Evolutionary conservation across 176 grass and related monocot species (phyloP), one percentile per base, ranked within the genome.

Genomic region (Rhynchospora tenuis): DNA sequence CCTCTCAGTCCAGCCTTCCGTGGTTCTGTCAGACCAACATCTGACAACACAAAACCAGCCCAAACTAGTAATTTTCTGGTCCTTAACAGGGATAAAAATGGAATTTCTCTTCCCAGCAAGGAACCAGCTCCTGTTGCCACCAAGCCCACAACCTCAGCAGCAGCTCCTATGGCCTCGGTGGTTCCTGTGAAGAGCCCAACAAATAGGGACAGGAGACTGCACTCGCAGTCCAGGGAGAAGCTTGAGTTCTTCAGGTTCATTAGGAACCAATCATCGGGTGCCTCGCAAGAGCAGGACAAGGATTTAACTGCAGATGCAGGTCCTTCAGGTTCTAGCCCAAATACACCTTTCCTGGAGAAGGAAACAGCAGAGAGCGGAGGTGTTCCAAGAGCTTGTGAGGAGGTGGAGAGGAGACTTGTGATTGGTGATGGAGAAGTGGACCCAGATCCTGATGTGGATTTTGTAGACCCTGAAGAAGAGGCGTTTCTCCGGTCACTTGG

Each of bases 61-160:
- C 84, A 79, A 80, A 76, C 75, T 9, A 80, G 88, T 26, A 90
- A 51, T 86, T 83, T 90, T 83, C 88, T 86, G 59, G 84, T 90
- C 52, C 88, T 90, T 60, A 90, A 90, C 84, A 59, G 84, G 60
- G 84, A 90, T 17, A 90, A 86, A 58, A 86, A 83, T 82, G 88
- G 22, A 9, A 63, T 83, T 72, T 71, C 79, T 4, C 48, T 64
- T 47, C 38, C 84, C 43, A 23, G 31, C 47, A 82, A 77, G 76
- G 80, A 86, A 31, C 80, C 64, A 22, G 6, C 79, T 42, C 47
- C 79, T 43, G 55, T 29, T 79, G 9, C 61, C 60, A 45, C 62
- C 72, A 90, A 90, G 33, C 23, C 65, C 8, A 14, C 27, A 9
- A 68, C 48, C 16, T n/a, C 31, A 17, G n/a, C 63, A 10, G 58